Base-by-base conservation (phyloP, 257 asterid species). In the Verbena officinalis region DNA sequence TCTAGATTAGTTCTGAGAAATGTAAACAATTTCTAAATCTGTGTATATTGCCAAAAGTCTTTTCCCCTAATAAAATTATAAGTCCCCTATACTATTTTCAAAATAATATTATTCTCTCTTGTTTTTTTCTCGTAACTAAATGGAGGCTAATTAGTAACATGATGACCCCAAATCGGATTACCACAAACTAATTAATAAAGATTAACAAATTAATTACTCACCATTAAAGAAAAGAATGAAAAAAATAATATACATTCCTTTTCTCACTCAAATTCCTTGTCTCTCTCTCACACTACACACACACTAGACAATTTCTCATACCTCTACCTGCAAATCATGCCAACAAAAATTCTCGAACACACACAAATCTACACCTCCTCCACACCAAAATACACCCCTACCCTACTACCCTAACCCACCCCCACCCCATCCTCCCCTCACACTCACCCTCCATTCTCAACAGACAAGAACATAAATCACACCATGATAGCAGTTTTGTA, bases 401-500 rank as follows among this genome's bases (percentile, higher is more conserved):
- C 42, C 14, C 17, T 21, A 12, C 21, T 7, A 20, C 30, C 43
- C 12, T n/a, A n/a, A n/a, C n/a, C 44, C 45, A 30, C 27, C 68
- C 10, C 69, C 69, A 64, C 68, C 22, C 58, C 49, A 9, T 21
- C 43, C 14, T 17, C 72, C 17, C 58, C 19, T 2, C n/a, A n/a
- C 19, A 2, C 3, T 7, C 30, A 31, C 36, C 9, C 57, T 14
- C 30, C 5, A 20, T 10, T n/a, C 39, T 9, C 64, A 30, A 40
- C 73, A 56, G 56, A 66, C 65, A 68, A 27, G 23, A 49, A 16
- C 73, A 53, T 24, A 33, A 23, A 68, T 55, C 72, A 40, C 63
- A 48, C 75, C 75, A 64, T 69, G 49, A 74, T 51, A 64, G 69
- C 52, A 57, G 64, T 50, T 3, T 12, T 40, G 64, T 17, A 56